Evolutionary conservation across 1,284 basidiomycete genomes (phyloP).

Genomic region (Cutaneotrichosporon sp.): DNA sequence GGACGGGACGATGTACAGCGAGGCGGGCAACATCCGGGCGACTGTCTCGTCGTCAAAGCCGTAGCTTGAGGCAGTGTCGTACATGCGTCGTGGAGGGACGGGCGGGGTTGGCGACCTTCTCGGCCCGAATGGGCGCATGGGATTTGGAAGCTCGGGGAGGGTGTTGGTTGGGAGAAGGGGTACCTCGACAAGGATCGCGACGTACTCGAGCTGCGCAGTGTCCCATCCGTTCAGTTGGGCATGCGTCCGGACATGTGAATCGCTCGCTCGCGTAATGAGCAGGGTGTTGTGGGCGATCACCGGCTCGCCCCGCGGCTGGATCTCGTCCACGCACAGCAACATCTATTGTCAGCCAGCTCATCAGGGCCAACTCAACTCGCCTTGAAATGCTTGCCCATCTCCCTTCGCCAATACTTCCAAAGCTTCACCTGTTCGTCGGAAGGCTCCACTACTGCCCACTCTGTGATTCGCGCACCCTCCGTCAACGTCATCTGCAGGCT

Average conservation of each 20-base stretch:
- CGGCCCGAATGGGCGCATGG: conserved; percentile 20
- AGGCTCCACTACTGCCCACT: conserved; percentile 18
- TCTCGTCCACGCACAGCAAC: conserved; percentile 19
- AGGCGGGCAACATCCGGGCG: background rate
- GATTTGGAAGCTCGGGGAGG: conserved; percentile 28
- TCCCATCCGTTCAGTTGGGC: conserved; percentile 9
- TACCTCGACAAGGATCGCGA: conserved; percentile 17
- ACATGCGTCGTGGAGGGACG: background rate
- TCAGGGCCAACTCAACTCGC: background rate
- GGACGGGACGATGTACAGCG: background rate
- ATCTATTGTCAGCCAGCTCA: conserved; percentile 14
- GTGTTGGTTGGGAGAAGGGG: conserved; percentile 12
- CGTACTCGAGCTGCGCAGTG: conserved; percentile 3
- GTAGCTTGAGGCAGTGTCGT: conserved; percentile 4
- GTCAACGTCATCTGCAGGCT: conserved; percentile 7
- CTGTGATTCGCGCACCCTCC: conserved; percentile 14
- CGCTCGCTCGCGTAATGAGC: conserved; percentile 10
- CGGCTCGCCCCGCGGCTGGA: background rate
- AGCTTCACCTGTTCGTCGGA: no score
- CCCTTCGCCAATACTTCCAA: background rate
- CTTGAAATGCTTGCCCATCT: background rate
- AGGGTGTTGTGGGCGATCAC: conserved; percentile 19
- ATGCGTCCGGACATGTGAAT: background rate
- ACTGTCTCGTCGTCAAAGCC: background rate
- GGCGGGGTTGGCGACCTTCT: no score